Evolutionary conservation across 148 eudicot species (phyloP).

Genomic region (Rhododendron molle): DNA sequence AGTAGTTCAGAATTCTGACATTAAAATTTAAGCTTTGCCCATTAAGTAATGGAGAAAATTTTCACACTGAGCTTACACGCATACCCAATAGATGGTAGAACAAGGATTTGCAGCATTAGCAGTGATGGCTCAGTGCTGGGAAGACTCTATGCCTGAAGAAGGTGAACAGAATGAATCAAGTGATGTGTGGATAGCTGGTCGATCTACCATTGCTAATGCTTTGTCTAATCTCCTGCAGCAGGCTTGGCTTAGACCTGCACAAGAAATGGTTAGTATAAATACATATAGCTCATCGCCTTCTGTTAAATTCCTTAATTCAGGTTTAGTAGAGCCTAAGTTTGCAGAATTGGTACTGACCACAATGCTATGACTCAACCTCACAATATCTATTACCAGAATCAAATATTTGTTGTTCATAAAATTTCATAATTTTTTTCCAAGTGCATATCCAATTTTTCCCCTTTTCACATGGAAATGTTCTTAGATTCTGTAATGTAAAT

Average conservation of each 20-base stretch:
- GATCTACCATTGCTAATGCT: constrained; percentile 41
- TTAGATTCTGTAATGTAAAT: not conserved
- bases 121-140: constrained; percentile 73
- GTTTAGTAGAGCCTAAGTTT: not conserved
- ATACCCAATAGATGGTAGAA: constrained; percentile 42
- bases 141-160: constrained; percentile 48
- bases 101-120: constrained; percentile 63
- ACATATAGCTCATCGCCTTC: not conserved
- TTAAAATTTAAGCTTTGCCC: not conserved
- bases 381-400: not conserved
- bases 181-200: constrained; percentile 40
- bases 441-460: not conserved
- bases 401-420: not conserved
- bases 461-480: not conserved
- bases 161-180: constrained; percentile 30
- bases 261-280: constrained; percentile 41
- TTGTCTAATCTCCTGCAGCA: constrained; percentile 62
- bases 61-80: not conserved
- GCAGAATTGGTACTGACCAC: not conserved
- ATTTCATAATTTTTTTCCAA: not conserved
- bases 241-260: constrained; percentile 55
- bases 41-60: not conserved
- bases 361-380: not conserved
- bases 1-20: not conserved
- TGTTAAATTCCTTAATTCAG: not conserved